A percentile compares a stretch with the other conserved stretches of the same genome.
phyloP scores from a whole-genome alignment of 2,329 filamentous ascomycete species.

The Beauveria australis region DNA sequence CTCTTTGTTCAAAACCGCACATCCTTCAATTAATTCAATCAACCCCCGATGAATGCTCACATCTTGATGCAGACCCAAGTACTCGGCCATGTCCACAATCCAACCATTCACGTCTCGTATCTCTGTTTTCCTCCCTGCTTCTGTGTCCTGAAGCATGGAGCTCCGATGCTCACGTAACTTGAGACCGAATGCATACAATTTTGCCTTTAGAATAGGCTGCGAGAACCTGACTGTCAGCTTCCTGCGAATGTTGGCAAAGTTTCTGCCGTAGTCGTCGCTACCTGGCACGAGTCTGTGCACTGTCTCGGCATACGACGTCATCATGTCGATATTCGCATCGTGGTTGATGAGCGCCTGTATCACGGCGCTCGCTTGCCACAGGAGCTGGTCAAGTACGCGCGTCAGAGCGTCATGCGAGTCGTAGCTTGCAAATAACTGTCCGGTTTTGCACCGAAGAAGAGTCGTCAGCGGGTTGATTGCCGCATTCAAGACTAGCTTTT shows the following conservation, averaged over 20 bases:
- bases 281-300: not conserved
- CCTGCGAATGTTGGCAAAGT: not conserved
- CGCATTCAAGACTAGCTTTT: not conserved
- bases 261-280: not conserved
- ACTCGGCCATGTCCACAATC: not conserved
- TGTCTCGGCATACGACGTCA: not conserved
- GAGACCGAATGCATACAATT: not conserved
- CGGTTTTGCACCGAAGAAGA: not conserved
- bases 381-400: not conserved
- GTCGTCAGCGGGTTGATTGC: not conserved
- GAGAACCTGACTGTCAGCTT: not conserved
- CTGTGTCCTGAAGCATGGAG: not conserved
- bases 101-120: not conserved
- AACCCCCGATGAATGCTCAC: not conserved
- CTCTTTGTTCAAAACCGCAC: not conserved
- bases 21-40: not conserved
- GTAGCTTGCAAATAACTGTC: not conserved
- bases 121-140: not conserved
- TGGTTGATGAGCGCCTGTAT: not conserved
- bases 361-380: not conserved
- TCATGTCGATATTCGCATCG: not conserved
- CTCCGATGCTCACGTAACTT: not conserved
- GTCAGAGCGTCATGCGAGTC: not conserved
- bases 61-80: not conserved
- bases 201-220: not conserved